Evolutionary conservation across 208 protist genomes (phyloP).

Genomic region (Trypanosoma boissoni): DNA sequence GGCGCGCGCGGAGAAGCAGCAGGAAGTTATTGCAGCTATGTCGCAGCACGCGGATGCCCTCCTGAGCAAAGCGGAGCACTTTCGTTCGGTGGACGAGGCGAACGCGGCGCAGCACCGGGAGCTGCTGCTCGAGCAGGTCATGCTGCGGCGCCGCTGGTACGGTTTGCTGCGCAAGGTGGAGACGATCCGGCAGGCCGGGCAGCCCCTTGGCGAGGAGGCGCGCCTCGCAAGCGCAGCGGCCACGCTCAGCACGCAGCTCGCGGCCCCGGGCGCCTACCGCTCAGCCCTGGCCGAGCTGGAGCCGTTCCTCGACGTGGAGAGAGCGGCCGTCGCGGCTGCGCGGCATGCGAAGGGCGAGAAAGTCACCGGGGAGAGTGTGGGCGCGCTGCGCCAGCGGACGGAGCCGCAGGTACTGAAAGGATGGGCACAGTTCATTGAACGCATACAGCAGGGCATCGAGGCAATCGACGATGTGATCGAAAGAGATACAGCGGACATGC

Average conservation of each 20-base stretch:
- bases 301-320: constrained; percentile 47
- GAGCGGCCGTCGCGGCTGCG: constrained; percentile 32
- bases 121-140: constrained; percentile 50
- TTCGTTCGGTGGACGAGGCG: constrained; percentile 40
- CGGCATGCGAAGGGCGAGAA: constrained; percentile 6
- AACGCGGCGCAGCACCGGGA: constrained; percentile 34
- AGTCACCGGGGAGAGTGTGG: constrained; percentile 5
- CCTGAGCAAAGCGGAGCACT: constrained; percentile 31
- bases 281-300: constrained; percentile 40
- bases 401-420: constrained; percentile 41
- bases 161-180: constrained; percentile 49
- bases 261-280: constrained; percentile 42
- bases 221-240: constrained; percentile 34
- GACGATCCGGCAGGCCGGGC: constrained; percentile 42
- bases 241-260: constrained; percentile 44
- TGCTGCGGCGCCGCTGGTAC: constrained; percentile 63
- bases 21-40: constrained; percentile 34
- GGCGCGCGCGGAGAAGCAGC: constrained; percentile 52
- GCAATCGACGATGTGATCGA: constrained; percentile 40
- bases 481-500: constrained; percentile 43
- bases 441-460: constrained; percentile 63
- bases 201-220: constrained; percentile 35
- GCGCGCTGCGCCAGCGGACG: constrained; percentile 34
- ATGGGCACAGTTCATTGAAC: constrained; percentile 44
- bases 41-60: constrained; percentile 35